phyloP scores from a whole-genome alignment of 2,329 filamentous ascomycete genomes.

The Colletotrichum nymphaeae region DNA sequence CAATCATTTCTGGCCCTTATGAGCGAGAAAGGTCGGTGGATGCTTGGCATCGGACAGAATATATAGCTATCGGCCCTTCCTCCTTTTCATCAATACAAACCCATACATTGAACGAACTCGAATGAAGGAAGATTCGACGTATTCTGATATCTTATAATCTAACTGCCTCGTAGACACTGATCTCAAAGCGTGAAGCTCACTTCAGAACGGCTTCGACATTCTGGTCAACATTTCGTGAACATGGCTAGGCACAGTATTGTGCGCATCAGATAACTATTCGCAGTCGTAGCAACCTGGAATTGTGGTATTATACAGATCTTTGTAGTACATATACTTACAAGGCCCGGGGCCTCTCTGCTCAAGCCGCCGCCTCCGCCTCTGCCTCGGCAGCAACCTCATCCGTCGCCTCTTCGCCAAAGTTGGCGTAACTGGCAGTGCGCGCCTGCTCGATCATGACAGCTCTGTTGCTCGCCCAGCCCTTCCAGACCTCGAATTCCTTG shows the following conservation, averaged over 20 bases:
- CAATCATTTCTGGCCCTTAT: too few species aligned
- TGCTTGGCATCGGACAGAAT: too few species aligned
- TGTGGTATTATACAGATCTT: constrained; percentile 37
- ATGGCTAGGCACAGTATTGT: too few species aligned
- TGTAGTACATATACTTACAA: constrained; percentile 28
- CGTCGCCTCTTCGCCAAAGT: constrained; percentile 51
- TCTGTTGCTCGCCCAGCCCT: constrained; percentile 75
- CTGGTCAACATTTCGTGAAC: neutral
- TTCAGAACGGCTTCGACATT: too few species aligned
- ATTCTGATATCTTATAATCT: too few species aligned
- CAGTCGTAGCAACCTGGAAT: neutral
- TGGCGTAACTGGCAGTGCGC: constrained; percentile 55
- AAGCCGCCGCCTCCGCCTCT: constrained; percentile 36
- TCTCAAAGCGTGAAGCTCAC: too few species aligned
- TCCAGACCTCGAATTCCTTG: constrained; percentile 84
- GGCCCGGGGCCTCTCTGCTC: neutral
- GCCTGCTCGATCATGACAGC: constrained; percentile 53
- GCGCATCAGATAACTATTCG: neutral
- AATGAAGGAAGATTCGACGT: too few species aligned
- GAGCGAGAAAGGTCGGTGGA: too few species aligned
- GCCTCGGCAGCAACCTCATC: constrained; percentile 32
- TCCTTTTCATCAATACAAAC: too few species aligned
- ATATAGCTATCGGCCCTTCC: too few species aligned
- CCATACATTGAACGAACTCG: too few species aligned
- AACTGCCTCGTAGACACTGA: too few species aligned